phyloP scores from a whole-genome alignment of 2,329 filamentous ascomycete species.

The Phaeoacremonium minimum region DNA sequence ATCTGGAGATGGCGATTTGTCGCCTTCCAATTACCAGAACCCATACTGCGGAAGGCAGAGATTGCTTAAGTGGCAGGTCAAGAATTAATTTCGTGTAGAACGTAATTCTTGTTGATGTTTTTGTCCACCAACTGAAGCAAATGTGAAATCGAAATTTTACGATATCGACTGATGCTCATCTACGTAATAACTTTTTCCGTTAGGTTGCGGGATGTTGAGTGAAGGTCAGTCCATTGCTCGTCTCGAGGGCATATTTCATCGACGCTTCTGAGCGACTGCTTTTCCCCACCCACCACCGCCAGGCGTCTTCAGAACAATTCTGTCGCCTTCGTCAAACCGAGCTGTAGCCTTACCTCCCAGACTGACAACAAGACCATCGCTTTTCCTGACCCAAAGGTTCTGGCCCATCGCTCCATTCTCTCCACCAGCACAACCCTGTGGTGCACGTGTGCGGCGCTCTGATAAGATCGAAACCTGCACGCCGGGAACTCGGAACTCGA shows the following conservation, averaged over 20 bases:
- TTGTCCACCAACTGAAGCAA: too few relatives aligned
- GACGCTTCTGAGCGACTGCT: too few relatives aligned
- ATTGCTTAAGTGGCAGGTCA: too few relatives aligned
- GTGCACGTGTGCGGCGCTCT: conserved; percentile 22
- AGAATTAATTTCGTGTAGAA: too few relatives aligned
- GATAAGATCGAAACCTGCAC: conserved; percentile 27
- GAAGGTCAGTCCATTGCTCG: too few relatives aligned
- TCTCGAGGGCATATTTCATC: too few relatives aligned
- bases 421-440: conserved; percentile 26
- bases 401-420: conserved; percentile 14
- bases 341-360: conserved; percentile 24
- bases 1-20: conserved; percentile 8
- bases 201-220: too few relatives aligned
- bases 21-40: conserved; percentile 9
- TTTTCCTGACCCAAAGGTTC: conserved; percentile 21
- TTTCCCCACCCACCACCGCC: conserved; percentile 23
- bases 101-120: too few relatives aligned
- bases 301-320: conserved; percentile 26
- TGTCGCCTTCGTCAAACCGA: conserved; percentile 21
- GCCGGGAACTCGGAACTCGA: conserved; percentile 21
- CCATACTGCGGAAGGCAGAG: too few relatives aligned
- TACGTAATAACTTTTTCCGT: too few relatives aligned
- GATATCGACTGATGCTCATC: too few relatives aligned
- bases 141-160: too few relatives aligned
- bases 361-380: conserved; percentile 18